These are phyloP conservation scores for Colletotrichum kahawae DNA, from an alignment of 2,329 filamentous ascomycete genomes.

Conservation along the genomic window DNA sequence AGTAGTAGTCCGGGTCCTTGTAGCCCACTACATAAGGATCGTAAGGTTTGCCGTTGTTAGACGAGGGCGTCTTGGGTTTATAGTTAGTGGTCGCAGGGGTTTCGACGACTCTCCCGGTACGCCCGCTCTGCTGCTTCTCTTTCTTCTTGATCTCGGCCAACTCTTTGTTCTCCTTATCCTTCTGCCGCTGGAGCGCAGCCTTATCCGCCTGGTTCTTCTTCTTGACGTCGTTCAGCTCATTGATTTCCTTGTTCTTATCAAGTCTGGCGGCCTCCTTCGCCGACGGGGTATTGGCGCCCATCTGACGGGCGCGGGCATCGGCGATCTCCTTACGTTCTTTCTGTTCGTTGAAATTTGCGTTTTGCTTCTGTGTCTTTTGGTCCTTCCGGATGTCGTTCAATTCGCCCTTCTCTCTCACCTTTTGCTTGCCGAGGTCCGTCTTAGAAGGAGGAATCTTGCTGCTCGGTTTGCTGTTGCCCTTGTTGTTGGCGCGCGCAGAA, in stretches of 20 bases:
- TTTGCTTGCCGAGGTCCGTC: background rate
- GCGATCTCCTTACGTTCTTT: background rate
- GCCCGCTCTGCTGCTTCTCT: background rate
- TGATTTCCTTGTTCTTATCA: background rate
- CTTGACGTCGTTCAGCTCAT: background rate
- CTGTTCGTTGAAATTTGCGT: background rate
- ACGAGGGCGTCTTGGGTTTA: background rate
- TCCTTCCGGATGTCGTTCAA: background rate
- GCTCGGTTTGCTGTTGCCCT: background rate
- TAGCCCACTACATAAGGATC: background rate
- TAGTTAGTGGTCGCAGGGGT: background rate
- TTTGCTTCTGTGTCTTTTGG: background rate
- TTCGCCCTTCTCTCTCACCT: background rate
- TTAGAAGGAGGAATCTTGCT: background rate
- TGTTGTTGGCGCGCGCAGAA: background rate
- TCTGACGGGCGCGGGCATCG: background rate
- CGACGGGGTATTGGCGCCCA: background rate
- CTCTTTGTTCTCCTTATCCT: background rate
- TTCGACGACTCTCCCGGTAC: background rate
- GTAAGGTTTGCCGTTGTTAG: background rate
- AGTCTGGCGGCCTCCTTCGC: background rate
- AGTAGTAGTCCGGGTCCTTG: background rate
- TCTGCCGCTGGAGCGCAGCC: background rate
- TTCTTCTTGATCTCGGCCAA: background rate
- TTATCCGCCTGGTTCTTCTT: background rate